These are phyloP conservation scores for Maudiozyma pseudohumilis DNA, from an alignment of 805 yeast species.

Conservation along the genomic window DNA sequence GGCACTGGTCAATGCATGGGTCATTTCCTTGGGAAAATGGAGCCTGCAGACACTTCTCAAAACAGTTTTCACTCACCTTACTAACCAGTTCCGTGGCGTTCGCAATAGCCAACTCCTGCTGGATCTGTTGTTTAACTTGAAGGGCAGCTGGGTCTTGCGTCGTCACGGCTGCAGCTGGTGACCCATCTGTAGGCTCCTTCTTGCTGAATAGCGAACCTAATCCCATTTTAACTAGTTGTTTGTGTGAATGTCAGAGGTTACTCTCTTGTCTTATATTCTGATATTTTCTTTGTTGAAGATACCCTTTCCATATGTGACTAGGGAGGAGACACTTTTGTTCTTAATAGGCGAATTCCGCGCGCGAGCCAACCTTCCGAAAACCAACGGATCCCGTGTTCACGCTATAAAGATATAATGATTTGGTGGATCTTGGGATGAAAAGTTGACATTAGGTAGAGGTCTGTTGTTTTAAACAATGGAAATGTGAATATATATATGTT, in stretches of 20 bases:
- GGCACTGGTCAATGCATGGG: conserved; percentile 65
- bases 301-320: neutral
- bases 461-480: too few relatives aligned
- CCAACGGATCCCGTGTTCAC: too few relatives aligned
- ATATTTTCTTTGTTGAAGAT: neutral
- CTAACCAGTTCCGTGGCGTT: conserved; percentile 82
- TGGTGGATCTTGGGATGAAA: too few relatives aligned
- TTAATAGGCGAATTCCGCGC: too few relatives aligned
- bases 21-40: conserved; percentile 55
- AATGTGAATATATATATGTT: too few relatives aligned
- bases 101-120: conserved; percentile 81
- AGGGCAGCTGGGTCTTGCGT: conserved; percentile 38
- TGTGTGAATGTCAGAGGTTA: neutral
- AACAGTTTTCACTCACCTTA: conserved; percentile 80
- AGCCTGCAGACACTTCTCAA: conserved; percentile 58
- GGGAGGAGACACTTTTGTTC: too few relatives aligned
- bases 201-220: conserved; percentile 5
- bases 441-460: too few relatives aligned
- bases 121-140: conserved; percentile 58
- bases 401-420: too few relatives aligned
- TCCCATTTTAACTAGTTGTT: conserved; percentile 4
- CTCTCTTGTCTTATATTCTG: neutral
- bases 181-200: neutral
- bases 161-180: conserved; percentile 10
- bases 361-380: too few relatives aligned